Percentiles rank a stretch among this genome's conserved stretches.
Evolutionary conservation across 2,329 filamentous ascomycete genomes (phyloP).

Genomic region (Calonectria pseudoturangicola): DNA sequence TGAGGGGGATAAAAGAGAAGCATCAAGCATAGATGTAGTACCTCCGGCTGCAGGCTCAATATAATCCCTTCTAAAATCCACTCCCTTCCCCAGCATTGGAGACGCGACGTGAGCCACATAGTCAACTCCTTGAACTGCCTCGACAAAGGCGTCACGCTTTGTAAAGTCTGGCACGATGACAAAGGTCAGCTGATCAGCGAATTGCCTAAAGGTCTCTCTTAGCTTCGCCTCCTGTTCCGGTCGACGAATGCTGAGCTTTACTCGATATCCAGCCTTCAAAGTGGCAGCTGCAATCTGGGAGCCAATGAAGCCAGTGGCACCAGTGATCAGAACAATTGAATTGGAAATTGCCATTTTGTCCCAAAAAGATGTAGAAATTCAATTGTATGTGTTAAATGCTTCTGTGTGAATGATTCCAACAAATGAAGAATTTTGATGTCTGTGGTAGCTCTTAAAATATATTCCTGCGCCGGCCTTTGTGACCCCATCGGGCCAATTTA

Average conservation of each 20-base stretch:
- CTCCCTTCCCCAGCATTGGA: conserved; percentile 6
- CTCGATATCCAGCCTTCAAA: conserved; percentile 2
- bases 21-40: not conserved
- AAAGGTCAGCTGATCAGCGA: not conserved
- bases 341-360: not conserved
- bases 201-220: not conserved
- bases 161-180: not conserved
- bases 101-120: conserved; percentile 14
- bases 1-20: not conserved
- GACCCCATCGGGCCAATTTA: too few species aligned
- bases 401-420: too few species aligned
- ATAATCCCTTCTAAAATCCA: not conserved
- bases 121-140: not conserved
- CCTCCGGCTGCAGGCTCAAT: not conserved
- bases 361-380: too few species aligned
- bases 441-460: too few species aligned
- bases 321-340: conserved; percentile 5
- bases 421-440: too few species aligned
- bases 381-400: not conserved
- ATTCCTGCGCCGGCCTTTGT: too few species aligned
- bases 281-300: not conserved
- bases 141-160: not conserved
- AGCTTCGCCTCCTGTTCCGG: conserved; percentile 1
- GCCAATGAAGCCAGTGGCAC: conserved; percentile 1
- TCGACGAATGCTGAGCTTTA: conserved; percentile 13